phyloP scores from a whole-genome alignment of 2,329 filamentous ascomycete genomes.

The Alternaria arborescens region DNA sequence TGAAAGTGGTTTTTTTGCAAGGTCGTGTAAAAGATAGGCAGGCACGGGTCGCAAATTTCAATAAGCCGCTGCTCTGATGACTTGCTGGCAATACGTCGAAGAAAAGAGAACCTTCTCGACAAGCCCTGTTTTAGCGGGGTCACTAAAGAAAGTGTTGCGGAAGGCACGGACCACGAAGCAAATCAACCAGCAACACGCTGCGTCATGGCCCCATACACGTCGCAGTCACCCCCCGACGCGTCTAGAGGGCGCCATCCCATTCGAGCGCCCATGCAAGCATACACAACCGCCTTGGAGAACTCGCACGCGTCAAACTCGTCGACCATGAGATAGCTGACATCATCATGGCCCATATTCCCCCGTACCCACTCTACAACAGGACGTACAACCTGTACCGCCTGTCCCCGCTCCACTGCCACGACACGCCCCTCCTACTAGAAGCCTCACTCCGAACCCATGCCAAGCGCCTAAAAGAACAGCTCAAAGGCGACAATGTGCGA shows the following conservation, averaged over 20 bases:
- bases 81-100: slow-evolving; percentile 10
- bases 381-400: slow-evolving; percentile 64
- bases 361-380: slow-evolving; percentile 60
- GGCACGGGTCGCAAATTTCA: slow-evolving; percentile 18
- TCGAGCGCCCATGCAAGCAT: background rate
- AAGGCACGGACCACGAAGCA: slow-evolving; percentile 5
- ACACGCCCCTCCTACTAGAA: slow-evolving; percentile 47
- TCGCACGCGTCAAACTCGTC: background rate
- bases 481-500: slow-evolving; percentile 60
- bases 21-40: slow-evolving; percentile 16
- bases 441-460: slow-evolving; percentile 56
- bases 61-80: slow-evolving; percentile 14
- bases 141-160: slow-evolving; percentile 12
- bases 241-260: slow-evolving; percentile 1
- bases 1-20: background rate
- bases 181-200: slow-evolving; percentile 15
- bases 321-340: slow-evolving; percentile 4
- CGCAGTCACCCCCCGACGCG: slow-evolving; percentile 9
- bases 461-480: slow-evolving; percentile 57
- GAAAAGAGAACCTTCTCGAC: slow-evolving; percentile 31
- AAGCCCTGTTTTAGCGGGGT: slow-evolving; percentile 23
- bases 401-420: slow-evolving; percentile 62
- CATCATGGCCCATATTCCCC: slow-evolving; percentile 47
- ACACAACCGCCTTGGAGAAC: background rate
- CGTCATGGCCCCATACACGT: slow-evolving; percentile 18